Base-by-base conservation (phyloP, 805 yeast species). In the Ogataea corticis region DNA sequence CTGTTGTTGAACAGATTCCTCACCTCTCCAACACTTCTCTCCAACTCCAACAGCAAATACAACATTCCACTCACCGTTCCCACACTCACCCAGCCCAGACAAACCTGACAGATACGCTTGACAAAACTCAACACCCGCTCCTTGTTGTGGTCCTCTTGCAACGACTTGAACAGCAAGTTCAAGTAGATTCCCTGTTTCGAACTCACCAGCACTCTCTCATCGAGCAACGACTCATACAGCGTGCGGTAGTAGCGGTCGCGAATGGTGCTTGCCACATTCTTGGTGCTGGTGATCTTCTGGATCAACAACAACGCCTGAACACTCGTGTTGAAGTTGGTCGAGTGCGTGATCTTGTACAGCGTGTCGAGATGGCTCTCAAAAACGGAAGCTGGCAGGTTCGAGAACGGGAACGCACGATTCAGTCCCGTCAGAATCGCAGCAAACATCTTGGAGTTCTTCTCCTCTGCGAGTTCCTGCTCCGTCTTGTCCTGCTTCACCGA, bases 351-450 rank as follows among this genome's bases (percentile, higher is more conserved):
- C 59, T 80, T 81, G 75, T 85, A 94, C 45, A 94, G 70, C 0
- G 96, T 84, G 60, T 88, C 85, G 60, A 92, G 72, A 68, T 94
- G 97, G 49, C 77, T 72, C 52, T 81, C 79, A 60, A 84, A 88
- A 6, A 79, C 77, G 23, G 84, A 82, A 31, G 81, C 76, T 14
- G 89, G 83, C 44, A 94, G 71, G 51, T 81, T 76, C 2, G 96
- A 82, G 63, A 87, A 94, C 44, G 98, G 98, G 75, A 88, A 92
- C 0, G 98, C 91, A 69, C 99, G 86, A 65, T 94, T 94, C 47
- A 94, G 78, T 55, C 99, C 99, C 1, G 99, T 89, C 54, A 94
- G 77, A 45, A 94, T 76, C 13, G 97, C 97, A 23, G 96, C 83
- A 57, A 92, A 88, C 56, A 92, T 68, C 58, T 87, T 87, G 35